Conservation (phyloP, 306 rosid genomes). For the Quercus glauca region DNA sequence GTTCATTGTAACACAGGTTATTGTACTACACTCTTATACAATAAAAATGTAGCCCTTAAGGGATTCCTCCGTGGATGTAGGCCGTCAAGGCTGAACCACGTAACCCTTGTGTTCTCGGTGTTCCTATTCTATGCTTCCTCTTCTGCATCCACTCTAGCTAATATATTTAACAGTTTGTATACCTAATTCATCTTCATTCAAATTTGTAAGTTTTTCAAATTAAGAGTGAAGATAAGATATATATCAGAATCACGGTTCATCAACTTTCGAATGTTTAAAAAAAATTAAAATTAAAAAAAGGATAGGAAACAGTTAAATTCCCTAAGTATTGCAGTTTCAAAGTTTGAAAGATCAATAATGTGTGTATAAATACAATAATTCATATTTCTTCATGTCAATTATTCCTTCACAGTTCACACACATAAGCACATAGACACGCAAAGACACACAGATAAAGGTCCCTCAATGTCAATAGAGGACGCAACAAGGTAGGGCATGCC, state of each 20-base stretch:
- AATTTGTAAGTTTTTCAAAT: too few relatives aligned
- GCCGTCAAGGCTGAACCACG: too few relatives aligned
- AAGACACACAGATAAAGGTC: constrained; percentile 2
- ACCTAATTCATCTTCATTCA: too few relatives aligned
- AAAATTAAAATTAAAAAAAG: neutral
- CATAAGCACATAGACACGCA: neutral
- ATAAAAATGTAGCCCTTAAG: too few relatives aligned
- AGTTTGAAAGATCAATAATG: neutral
- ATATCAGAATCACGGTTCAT: neutral
- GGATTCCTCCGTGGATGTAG: too few relatives aligned
- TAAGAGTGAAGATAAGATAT: too few relatives aligned
- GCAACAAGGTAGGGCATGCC: constrained; percentile 31
- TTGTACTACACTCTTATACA: too few relatives aligned
- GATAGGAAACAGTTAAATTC: neutral
- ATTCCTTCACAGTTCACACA: neutral
- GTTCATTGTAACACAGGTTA: too few relatives aligned
- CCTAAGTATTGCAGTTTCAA: neutral
- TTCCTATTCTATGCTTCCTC: too few relatives aligned
- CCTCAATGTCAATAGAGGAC: constrained; percentile 35
- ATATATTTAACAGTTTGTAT: too few relatives aligned
- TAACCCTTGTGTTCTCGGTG: too few relatives aligned
- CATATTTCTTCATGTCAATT: constrained; percentile 8
- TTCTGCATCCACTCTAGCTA: too few relatives aligned
- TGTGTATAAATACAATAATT: neutral
- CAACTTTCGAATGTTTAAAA: neutral